Conservation (phyloP, 2,329 filamentous ascomycete species). For the Aspergillus intermedius region DNA sequence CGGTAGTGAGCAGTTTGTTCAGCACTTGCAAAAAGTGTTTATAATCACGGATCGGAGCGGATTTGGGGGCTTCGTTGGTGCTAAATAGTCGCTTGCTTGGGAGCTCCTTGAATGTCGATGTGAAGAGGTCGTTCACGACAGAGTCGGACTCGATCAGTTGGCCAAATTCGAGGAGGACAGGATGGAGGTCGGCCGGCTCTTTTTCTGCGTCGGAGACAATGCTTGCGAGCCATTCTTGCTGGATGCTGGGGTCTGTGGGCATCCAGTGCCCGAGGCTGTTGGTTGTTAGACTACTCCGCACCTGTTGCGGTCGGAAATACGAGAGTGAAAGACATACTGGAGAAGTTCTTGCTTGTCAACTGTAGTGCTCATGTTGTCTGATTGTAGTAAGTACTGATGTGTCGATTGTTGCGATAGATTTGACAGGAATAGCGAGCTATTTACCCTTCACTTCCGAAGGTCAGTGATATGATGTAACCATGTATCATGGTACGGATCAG, state of each 20-base stretch:
- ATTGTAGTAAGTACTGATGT: no score
- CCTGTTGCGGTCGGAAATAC: no score
- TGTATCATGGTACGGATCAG: no score
- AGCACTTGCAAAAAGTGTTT: conserved; percentile 60
- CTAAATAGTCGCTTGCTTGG: conserved; percentile 49
- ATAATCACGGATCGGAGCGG: conserved; percentile 59
- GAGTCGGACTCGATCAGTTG: conserved; percentile 58
- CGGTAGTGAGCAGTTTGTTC: conserved; percentile 45
- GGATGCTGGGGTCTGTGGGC: conserved; percentile 55
- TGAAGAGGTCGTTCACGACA: conserved; percentile 60
- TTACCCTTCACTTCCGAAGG: no score
- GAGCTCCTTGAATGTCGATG: conserved; percentile 62
- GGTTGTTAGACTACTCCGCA: no score
- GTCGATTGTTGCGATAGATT: no score
- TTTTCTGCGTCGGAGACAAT: conserved; percentile 52
- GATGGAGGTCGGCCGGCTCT: conserved; percentile 46
- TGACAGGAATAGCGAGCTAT: no score
- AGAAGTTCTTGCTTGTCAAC: no score
- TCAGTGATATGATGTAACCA: no score
- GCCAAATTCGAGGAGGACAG: conserved; percentile 59
- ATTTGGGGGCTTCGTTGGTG: conserved; percentile 54
- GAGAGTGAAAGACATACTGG: no score
- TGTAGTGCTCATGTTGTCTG: no score
- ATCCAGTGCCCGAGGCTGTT: conserved; percentile 55
- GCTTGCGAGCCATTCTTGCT: conserved; percentile 57